phyloP scores from a whole-genome alignment of 495 filamentous ascomycete species.

The Clohesyomyces aquaticus region DNA sequence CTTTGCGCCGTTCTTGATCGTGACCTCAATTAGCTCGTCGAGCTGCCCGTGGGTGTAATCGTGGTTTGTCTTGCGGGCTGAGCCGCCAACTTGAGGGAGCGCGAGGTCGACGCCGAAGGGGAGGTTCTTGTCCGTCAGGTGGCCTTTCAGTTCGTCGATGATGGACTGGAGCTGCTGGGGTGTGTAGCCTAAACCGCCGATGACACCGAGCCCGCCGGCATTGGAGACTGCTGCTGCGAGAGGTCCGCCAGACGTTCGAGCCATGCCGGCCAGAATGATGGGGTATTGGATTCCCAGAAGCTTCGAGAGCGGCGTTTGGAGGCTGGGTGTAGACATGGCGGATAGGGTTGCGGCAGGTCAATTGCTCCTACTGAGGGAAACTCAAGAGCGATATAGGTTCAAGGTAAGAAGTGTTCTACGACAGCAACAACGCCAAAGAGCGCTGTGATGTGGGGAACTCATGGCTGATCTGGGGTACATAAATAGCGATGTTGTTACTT shows the following conservation, averaged over 20 bases:
- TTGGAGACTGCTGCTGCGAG: conserved; percentile 88
- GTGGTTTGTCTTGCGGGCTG: conserved; percentile 83
- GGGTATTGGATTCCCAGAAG: conserved; percentile 79
- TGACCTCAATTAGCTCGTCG: conserved; percentile 79
- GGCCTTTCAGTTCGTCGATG: conserved; percentile 78
- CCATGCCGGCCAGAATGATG: conserved; percentile 88
- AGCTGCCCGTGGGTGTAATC: conserved; percentile 87
- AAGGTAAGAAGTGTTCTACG: neutral
- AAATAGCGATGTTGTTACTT: conserved; percentile 4
- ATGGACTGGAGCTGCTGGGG: conserved; percentile 76
- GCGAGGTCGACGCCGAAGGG: conserved; percentile 89
- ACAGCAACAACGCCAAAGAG: neutral
- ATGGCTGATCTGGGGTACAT: conserved; percentile 12
- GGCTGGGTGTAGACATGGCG: conserved; percentile 44
- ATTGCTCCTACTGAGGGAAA: neutral
- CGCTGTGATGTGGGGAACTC: neutral
- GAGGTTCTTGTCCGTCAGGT: conserved; percentile 62
- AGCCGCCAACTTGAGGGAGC: conserved; percentile 79
- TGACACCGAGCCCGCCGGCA: conserved; percentile 80
- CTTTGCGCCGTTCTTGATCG: conserved; percentile 73
- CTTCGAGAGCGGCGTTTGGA: conserved; percentile 75
- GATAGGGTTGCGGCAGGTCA: conserved; percentile 2
- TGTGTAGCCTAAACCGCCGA: conserved; percentile 86
- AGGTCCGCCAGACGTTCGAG: conserved; percentile 71
- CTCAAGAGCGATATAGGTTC: neutral